phyloP scores from a whole-genome alignment of 2,329 filamentous ascomycete species.

The Chaetomiaceae sp. region DNA sequence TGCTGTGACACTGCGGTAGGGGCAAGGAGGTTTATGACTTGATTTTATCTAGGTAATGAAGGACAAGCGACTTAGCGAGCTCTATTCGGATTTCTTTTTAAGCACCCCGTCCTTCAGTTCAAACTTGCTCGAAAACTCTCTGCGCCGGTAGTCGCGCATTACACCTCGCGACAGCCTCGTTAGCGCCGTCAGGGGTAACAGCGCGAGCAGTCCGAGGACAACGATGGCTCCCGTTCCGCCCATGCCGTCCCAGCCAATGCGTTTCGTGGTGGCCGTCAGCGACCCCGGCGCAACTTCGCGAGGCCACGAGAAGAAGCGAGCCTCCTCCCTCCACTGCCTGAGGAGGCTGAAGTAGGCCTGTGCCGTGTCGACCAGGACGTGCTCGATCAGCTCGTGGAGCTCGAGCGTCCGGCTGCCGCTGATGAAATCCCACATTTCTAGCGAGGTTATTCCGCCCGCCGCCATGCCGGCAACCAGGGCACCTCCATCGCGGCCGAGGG shows the following conservation, averaged over 20 bases:
- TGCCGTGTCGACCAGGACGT: not conserved
- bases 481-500: not conserved
- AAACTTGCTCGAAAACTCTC: not conserved
- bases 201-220: not conserved
- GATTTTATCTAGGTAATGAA: too few species aligned
- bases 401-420: not conserved
- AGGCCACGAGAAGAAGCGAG: slow-evolving; percentile 1
- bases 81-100: not conserved
- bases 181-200: not conserved
- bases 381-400: not conserved
- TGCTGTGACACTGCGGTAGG: too few species aligned
- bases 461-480: not conserved
- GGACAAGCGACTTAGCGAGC: too few species aligned
- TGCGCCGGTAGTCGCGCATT: not conserved
- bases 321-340: slow-evolving; percentile 3
- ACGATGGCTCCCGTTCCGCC: not conserved
- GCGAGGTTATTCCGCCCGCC: not conserved
- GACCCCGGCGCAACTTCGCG: not conserved
- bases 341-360: slow-evolving; percentile 1
- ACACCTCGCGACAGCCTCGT: not conserved
- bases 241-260: not conserved
- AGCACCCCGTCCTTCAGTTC: slow-evolving; percentile 1
- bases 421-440: not conserved
- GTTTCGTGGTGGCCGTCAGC: not conserved
- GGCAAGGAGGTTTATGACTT: too few species aligned